Conservation (phyloP, 169 alveolate genomes). For the Plasmodium ovale region DNA sequence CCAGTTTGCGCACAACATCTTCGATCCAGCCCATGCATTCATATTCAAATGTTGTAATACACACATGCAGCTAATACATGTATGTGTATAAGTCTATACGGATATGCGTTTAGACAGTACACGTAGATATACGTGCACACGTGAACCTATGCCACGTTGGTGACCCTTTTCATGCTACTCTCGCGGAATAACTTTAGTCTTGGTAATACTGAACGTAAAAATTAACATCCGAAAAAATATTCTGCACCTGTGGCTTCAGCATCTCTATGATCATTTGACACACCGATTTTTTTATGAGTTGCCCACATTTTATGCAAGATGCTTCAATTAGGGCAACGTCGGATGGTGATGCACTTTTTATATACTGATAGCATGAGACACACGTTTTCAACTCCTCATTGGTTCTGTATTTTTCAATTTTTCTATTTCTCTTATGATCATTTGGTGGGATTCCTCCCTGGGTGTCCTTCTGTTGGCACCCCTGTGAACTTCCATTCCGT, state of each 20-base stretch:
- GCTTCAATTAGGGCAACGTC: constrained; percentile 7
- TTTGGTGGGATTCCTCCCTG: background rate
- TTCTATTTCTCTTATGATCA: background rate
- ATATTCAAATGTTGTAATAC: too few relatives aligned
- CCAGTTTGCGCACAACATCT: too few relatives aligned
- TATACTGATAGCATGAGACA: constrained; percentile 60
- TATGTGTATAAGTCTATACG: too few relatives aligned
- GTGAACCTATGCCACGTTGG: too few relatives aligned
- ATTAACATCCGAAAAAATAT: constrained; percentile 62
- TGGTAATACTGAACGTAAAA: constrained; percentile 68
- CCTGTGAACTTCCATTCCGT: constrained; percentile 3
- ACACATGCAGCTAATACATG: too few relatives aligned
- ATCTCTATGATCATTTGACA: constrained; percentile 64
- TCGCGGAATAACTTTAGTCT: too few relatives aligned
- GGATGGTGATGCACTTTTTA: constrained; percentile 17
- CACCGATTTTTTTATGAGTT: constrained; percentile 56
- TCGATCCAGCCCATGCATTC: too few relatives aligned
- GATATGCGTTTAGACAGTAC: too few relatives aligned
- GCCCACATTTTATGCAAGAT: constrained; percentile 56
- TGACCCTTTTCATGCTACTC: too few relatives aligned
- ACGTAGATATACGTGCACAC: too few relatives aligned
- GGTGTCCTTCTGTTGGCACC: too few relatives aligned
- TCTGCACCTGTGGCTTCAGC: constrained; percentile 64
- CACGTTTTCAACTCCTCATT: constrained; percentile 46
- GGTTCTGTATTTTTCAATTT: background rate